Percentiles rank a stretch among this genome's conserved stretches.
phyloP scores from a whole-genome alignment of 2,329 filamentous ascomycete genomes.

The Beauveria pseudobassiana region DNA sequence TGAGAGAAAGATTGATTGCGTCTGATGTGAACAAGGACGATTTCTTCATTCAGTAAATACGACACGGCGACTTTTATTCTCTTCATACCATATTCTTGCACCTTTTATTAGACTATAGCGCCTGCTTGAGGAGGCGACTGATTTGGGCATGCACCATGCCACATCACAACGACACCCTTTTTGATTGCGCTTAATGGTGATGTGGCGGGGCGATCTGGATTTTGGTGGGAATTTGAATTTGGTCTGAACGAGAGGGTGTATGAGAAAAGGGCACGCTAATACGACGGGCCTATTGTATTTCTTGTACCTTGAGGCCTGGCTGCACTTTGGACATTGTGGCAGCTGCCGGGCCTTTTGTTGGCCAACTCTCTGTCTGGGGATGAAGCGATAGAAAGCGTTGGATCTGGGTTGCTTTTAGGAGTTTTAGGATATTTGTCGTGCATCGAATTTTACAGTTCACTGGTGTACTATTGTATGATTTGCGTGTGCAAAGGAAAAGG shows the following conservation, averaged over 20 bases:
- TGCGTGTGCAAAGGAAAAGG: background rate
- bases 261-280: background rate
- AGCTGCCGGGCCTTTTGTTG: background rate
- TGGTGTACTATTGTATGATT: background rate
- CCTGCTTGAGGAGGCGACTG: background rate
- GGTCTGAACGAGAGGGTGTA: background rate
- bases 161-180: slow-evolving; percentile 15
- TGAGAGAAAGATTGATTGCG: background rate
- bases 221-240: background rate
- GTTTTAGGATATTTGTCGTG: slow-evolving; percentile 6
- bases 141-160: background rate
- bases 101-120: slow-evolving; percentile 8
- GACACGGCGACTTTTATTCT: slow-evolving; percentile 1
- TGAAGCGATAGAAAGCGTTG: slow-evolving; percentile 5
- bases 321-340: slow-evolving; percentile 7
- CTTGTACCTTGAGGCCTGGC: slow-evolving; percentile 9
- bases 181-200: slow-evolving; percentile 11
- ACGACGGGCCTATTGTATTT: background rate
- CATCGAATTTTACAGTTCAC: background rate
- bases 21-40: background rate
- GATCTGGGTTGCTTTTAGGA: slow-evolving; percentile 3
- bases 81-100: background rate
- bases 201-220: slow-evolving; percentile 12
- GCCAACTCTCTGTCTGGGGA: background rate
- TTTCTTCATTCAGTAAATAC: slow-evolving; percentile 5